Percentiles rank a stretch among this genome's conserved stretches.
Evolutionary conservation across 441 rosid species (phyloP).

Genomic region (Populus hybrid): DNA sequence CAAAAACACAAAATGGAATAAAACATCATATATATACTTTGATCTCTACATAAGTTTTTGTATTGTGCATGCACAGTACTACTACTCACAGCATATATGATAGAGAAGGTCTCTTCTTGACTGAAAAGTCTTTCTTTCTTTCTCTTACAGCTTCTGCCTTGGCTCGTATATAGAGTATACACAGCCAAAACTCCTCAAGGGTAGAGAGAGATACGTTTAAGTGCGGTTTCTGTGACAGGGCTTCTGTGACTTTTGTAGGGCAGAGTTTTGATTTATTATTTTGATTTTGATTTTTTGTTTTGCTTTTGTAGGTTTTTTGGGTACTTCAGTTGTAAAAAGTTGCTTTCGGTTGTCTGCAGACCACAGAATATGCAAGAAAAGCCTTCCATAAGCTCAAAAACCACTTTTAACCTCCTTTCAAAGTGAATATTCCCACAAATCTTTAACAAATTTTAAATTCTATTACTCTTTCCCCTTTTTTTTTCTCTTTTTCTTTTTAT

Average conservation of each 20-base stretch:
- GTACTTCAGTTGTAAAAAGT: conserved; percentile 5
- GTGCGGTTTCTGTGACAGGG: neutral
- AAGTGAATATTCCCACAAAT: conserved; percentile 9
- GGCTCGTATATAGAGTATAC: neutral
- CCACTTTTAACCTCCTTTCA: conserved; percentile 10
- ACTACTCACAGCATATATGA: neutral
- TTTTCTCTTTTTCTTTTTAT: neutral
- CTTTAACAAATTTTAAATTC: neutral
- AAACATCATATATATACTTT: neutral
- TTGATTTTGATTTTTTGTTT: neutral
- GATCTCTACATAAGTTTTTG: neutral
- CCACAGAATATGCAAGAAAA: conserved; percentile 14
- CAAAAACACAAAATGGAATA: neutral
- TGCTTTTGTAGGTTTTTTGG: neutral
- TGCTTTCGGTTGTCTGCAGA: conserved; percentile 1
- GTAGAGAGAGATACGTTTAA: neutral
- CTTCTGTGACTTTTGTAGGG: conserved; percentile 2
- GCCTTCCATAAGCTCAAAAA: neutral
- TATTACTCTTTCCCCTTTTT: neutral
- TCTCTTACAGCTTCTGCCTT: conserved; percentile 4
- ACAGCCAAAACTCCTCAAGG: neutral
- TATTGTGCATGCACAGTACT: neutral
- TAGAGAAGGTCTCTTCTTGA: neutral
- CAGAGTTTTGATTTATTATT: neutral
- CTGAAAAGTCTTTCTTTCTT: neutral